Evolutionary conservation across 345 rosid genomes (phyloP).

Genomic region (Bruguiera sexangula): DNA sequence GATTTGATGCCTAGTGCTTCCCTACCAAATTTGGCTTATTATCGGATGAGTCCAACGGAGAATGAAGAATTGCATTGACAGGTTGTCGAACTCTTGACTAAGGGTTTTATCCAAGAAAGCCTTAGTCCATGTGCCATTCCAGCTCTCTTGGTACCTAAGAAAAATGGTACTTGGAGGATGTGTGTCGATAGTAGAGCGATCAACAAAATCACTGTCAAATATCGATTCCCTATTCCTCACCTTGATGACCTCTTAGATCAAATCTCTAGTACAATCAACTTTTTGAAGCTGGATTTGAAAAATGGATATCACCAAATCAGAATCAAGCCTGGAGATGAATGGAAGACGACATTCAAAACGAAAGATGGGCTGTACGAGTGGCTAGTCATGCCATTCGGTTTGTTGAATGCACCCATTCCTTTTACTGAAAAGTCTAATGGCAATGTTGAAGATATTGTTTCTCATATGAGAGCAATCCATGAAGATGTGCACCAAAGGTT

Average conservation of each 20-base stretch:
- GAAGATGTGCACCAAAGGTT: no score
- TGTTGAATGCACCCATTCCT: background rate
- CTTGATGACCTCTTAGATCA: background rate
- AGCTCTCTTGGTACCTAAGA: background rate
- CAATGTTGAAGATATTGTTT: conserved; percentile 2
- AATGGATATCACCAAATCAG: background rate
- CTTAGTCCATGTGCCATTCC: background rate
- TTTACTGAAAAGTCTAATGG: background rate
- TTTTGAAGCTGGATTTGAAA: background rate
- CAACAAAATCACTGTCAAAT: background rate
- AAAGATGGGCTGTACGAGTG: no score
- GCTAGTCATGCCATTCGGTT: no score
- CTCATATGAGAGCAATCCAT: background rate
- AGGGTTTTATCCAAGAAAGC: background rate
- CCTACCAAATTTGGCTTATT: background rate
- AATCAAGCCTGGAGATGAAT: background rate
- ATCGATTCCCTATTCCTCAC: background rate
- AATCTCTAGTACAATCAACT: background rate
- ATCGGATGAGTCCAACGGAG: background rate
- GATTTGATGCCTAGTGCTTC: background rate
- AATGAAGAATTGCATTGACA: background rate
- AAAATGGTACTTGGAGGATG: background rate
- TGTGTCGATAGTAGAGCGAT: background rate
- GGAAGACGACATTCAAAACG: background rate
- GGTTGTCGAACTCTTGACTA: background rate